A percentile compares a stretch with the other conserved stretches of the same genome.
Evolutionary conservation across 164 flowering plant genomes (phyloP).

Genomic region (Chloranthus sessilifolius): DNA sequence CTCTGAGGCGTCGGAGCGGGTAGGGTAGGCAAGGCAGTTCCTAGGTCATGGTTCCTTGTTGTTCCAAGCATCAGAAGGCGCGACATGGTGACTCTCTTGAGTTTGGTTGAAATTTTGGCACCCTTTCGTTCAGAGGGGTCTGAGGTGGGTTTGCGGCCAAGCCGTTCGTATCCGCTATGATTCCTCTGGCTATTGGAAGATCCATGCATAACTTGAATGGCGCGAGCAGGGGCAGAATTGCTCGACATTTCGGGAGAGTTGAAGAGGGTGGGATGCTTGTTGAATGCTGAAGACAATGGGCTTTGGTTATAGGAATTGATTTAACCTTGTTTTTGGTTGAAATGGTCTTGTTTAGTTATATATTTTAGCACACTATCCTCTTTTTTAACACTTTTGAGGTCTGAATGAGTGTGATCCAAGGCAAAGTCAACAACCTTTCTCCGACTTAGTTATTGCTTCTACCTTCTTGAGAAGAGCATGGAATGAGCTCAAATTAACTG

Average conservation of each 20-base stretch:
- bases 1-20: no score
- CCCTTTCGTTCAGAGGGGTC: background rate
- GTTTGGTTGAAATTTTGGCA: background rate
- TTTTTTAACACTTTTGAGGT: no score
- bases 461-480: no score
- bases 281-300: background rate
- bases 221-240: background rate
- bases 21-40: background rate
- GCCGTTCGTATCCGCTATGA: conserved; percentile 2
- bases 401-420: no score
- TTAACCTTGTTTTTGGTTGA: conserved; percentile 3
- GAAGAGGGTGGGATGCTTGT: background rate
- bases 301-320: background rate
- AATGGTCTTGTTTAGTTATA: background rate
- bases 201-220: background rate
- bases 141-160: background rate
- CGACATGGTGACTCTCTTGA: background rate
- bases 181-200: background rate
- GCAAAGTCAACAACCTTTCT: no score
- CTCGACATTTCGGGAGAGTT: background rate
- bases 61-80: background rate
- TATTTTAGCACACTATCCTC: no score
- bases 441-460: no score
- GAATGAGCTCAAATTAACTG: no score
- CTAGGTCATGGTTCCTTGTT: background rate